Evolutionary conservation across 2,329 filamentous ascomycete genomes (phyloP), one percentile per base, ranked within the genome.

Genomic region (Ceratocystis variospora): DNA sequence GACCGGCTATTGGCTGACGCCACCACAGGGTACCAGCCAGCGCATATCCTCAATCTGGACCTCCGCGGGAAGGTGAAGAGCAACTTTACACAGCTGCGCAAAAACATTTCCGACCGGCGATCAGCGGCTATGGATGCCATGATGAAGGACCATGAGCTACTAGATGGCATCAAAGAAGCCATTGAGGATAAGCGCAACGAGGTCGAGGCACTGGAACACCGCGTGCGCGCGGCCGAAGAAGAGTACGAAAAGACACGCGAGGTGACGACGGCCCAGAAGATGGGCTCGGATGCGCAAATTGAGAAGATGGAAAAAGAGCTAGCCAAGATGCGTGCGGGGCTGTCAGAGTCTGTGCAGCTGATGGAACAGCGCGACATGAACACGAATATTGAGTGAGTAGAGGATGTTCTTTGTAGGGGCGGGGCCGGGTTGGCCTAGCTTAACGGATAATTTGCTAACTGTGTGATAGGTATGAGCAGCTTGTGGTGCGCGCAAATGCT

Each of bases 271-370:
- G 89, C 91, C 19, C 90, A 96, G 74, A 95, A 95, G 77, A 84
- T 93, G 74, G 87, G 87, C 6, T 90, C 87, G 1, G 94, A 97
- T 74, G 86, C 92, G 7, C 93, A 97, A 75, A 96, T 99, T 72
- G 94, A 99, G 76, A 94, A 94, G 79, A 95, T 96, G 87, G 94
- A 99, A 77, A 96, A 96, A 76, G 92, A 99, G 75, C 79, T 99
- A n/a, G 88, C 89, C 61, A 90, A 91, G 74, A 96, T 97, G 90
- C 83, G 92, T 53, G 84, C 87, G 1, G 87, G 87, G 10, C 79
- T 96, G 37, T 87, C 85, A 2, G 93, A 96, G 75, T 91, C 87
- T 44, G 88, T 96, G 64, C 90, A 96, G 76, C 76, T 96, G 61
- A 87, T 96, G 83, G 91, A 96, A 75, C 93, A 96, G 76, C 82